Evolutionary conservation across 495 filamentous ascomycete species (phyloP).

Genomic region (Penicillium coprophilum): DNA sequence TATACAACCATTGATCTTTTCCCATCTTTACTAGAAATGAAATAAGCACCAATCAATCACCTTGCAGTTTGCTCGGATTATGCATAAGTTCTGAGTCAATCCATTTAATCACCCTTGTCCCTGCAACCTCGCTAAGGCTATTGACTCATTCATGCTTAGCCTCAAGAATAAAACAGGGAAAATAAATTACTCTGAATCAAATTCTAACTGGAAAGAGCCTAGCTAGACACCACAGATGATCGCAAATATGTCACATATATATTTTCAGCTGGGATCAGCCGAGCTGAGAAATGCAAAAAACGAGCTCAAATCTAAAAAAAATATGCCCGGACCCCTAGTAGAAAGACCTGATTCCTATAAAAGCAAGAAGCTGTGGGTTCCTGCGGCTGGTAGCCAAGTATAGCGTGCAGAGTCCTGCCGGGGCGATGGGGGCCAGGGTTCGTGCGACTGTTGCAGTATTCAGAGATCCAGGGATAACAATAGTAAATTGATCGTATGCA

Average conservation of each 20-base stretch:
- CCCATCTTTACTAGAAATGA: not conserved
- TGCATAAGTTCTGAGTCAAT: conserved; percentile 1
- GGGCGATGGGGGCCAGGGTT: conserved; percentile 6
- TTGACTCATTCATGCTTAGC: not conserved
- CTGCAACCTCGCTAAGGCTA: not conserved
- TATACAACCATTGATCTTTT: not conserved
- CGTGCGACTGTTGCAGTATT: conserved; percentile 3
- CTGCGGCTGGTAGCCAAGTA: conserved; percentile 2
- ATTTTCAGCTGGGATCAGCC: not conserved
- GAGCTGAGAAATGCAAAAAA: conserved; percentile 1
- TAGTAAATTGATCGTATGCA: conserved; percentile 2
- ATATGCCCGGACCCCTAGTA: not conserved
- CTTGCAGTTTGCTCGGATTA: not conserved
- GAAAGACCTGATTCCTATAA: not conserved
- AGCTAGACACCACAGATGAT: not conserved
- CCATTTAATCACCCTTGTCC: not conserved
- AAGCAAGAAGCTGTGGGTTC: not conserved
- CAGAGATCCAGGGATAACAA: conserved; percentile 3
- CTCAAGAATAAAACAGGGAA: not conserved
- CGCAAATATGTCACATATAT: not conserved
- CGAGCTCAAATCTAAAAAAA: not conserved
- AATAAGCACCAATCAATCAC: not conserved
- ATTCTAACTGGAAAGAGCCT: not conserved
- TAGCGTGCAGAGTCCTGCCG: not conserved
- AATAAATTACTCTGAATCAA: not conserved